Evolutionary conservation across 2,329 filamentous ascomycete genomes (phyloP).

Genomic region (Microascus cirrosus): DNA sequence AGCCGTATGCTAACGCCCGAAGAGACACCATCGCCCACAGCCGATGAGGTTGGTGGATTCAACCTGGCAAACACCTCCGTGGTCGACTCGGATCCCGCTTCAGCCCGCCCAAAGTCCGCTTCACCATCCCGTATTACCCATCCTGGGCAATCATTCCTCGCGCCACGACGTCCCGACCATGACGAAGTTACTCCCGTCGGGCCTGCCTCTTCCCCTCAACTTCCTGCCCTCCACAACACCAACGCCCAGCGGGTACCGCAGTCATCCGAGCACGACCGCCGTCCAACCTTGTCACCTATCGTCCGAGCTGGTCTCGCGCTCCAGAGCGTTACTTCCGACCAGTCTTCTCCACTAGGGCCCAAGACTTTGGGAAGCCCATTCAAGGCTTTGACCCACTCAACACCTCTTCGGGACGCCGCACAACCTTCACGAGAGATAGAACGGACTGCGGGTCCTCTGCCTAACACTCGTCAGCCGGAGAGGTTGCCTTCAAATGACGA

Average conservation of each 20-base stretch:
- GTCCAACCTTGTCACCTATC: conserved; percentile 43
- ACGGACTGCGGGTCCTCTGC: background rate
- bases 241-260: background rate
- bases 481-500: conserved; percentile 12
- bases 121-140: background rate
- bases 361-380: conserved; percentile 47
- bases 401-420: background rate
- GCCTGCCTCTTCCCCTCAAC: conserved; percentile 1
- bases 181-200: background rate
- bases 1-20: conserved; percentile 42
- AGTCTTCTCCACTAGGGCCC: conserved; percentile 41
- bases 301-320: conserved; percentile 45
- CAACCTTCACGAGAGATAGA: background rate
- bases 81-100: background rate
- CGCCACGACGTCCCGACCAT: background rate
- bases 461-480: background rate
- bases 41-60: conserved; percentile 8
- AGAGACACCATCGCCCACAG: conserved; percentile 31
- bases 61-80: background rate
- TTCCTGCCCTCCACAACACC: background rate
- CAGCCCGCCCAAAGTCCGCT: background rate
- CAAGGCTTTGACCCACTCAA: conserved; percentile 19
- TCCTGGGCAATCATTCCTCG: background rate
- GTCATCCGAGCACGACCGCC: conserved; percentile 7
- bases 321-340: conserved; percentile 47